phyloP scores from a whole-genome alignment of 2,329 filamentous ascomycete genomes.

The Paramyrothecium sp. region DNA sequence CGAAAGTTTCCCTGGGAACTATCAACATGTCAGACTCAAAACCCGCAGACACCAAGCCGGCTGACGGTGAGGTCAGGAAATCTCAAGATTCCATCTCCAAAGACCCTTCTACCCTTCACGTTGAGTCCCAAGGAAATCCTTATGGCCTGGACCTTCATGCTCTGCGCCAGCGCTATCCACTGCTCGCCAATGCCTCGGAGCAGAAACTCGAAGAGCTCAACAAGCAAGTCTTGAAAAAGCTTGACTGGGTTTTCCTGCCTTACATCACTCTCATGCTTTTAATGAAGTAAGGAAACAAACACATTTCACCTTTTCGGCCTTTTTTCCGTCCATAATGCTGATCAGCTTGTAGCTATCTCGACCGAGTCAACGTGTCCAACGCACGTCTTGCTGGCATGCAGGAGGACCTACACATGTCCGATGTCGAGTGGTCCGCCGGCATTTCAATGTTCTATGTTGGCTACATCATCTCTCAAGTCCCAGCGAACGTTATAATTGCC shows the following conservation, averaged over 20 bases:
- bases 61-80: neutral
- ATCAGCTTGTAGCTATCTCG: constrained; percentile 34
- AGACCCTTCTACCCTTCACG: neutral
- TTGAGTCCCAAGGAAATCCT: neutral
- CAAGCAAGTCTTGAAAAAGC: constrained; percentile 20
- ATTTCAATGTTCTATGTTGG: constrained; percentile 45
- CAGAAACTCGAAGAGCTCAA: constrained; percentile 19
- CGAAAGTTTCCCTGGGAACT: no score
- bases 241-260: constrained; percentile 24
- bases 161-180: neutral
- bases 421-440: constrained; percentile 34
- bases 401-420: constrained; percentile 27
- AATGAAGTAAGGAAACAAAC: constrained; percentile 23
- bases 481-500: constrained; percentile 44
- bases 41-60: neutral
- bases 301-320: no score
- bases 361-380: constrained; percentile 28
- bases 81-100: neutral
- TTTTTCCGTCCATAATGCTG: neutral
- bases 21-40: neutral
- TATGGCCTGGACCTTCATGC: neutral
- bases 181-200: constrained; percentile 13
- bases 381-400: constrained; percentile 29
- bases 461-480: constrained; percentile 44
- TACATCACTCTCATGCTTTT: constrained; percentile 24